Conservation (phyloP, 2,329 filamentous ascomycete genomes). For the Thelonectria olida region DNA sequence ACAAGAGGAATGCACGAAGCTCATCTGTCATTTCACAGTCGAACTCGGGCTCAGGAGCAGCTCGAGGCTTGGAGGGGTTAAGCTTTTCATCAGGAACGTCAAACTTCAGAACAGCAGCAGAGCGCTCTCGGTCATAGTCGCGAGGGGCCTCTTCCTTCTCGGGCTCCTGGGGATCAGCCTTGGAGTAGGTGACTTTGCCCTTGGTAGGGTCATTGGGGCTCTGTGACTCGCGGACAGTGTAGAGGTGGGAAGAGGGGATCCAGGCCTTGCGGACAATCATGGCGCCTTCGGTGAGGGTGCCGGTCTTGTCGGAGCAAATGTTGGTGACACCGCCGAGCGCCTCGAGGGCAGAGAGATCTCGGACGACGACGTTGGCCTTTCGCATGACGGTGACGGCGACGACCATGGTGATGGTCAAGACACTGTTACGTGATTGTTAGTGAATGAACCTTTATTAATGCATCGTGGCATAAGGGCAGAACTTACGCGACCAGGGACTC, state of each 20-base stretch:
- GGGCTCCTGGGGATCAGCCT: constrained; percentile 43
- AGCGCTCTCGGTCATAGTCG: constrained; percentile 69
- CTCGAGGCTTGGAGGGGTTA: constrained; percentile 45
- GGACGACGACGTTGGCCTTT: constrained; percentile 70
- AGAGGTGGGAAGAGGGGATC: constrained; percentile 66
- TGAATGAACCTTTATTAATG: background rate
- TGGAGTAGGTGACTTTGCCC: constrained; percentile 61
- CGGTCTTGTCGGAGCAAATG: constrained; percentile 79
- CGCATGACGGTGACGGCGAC: constrained; percentile 72
- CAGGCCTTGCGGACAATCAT: constrained; percentile 76
- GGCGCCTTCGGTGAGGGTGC: constrained; percentile 73
- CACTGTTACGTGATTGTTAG: constrained; percentile 47
- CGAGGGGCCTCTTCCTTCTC: constrained; percentile 54
- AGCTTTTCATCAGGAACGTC: constrained; percentile 69
- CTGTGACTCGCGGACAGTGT: constrained; percentile 69
- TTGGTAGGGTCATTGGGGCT: constrained; percentile 69
- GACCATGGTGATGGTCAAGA: constrained; percentile 76
- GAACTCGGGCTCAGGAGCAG: constrained; percentile 42
- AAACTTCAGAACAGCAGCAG: constrained; percentile 67
- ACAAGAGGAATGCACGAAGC: constrained; percentile 61
- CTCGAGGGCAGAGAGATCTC: constrained; percentile 73
- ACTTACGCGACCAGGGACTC: constrained; percentile 71
- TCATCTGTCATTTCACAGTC: constrained; percentile 59
- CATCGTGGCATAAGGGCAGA: too few species aligned
- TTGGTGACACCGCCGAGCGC: constrained; percentile 76